Base-by-base conservation (phyloP, 108 stramenopile genomes). In the Skeletonema grethae region DNA sequence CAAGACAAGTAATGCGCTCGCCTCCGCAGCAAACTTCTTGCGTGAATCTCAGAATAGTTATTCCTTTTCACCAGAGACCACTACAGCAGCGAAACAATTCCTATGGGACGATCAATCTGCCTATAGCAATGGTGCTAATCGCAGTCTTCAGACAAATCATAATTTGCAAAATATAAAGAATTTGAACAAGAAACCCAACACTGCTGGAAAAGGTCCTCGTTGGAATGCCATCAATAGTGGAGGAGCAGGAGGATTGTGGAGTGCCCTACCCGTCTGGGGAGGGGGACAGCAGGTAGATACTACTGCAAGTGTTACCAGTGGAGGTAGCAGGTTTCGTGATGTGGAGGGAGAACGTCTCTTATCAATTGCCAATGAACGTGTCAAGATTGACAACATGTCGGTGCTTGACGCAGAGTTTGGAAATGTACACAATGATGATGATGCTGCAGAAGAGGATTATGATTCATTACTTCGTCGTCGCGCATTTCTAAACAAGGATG, bases 341-440 rank as follows among this genome's bases (percentile, higher is more conserved):
- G 70, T 38, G 20, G 77, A 71, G 29, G 70, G 70, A 15, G 76
- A 70, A 39, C 63, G 69, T 7, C 41, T 77, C 7, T 39, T 77
- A 20, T 55, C 35, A 31, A 16, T 58, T 58, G 69, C 69, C 5
- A 22, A 36, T 4, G 50, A 65, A 56, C 69, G 77, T 18, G 45
- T 70, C 1, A 32, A 61, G 18, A 32, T 36, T 20, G 60, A 57
- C 31, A 56, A 57, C 13, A 45, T 64, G 29, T 18, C 18, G 6
- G 65, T 9, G 4, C 31, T 41, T 24, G 69, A 45, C 15, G 29
- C 1, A 39, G 69, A 22, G 6, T 20, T 13, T 25, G 58, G 58
- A 41, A 22, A 43, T 9, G n/a, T 50, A 1, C 4, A 63, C 9
- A 18, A 41, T 22, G 34, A 55, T 24, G 62, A 2, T 22, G 34